Conservation (phyloP, 345 rosid genomes). For the Geranium brycei region DNA sequence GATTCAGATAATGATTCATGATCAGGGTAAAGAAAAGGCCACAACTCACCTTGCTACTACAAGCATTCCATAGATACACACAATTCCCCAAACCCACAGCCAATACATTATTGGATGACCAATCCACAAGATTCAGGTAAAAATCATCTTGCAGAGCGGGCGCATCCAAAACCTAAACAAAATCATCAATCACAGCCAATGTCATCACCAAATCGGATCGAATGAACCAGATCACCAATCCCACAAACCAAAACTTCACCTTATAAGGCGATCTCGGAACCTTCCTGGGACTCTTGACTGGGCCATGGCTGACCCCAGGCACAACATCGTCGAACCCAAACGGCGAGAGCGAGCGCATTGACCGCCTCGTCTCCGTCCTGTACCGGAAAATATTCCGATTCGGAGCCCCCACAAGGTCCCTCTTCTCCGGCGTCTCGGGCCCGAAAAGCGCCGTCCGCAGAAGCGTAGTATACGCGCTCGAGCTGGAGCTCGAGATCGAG, state of each 20-base stretch:
- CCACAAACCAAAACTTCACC: slow-evolving; percentile 24
- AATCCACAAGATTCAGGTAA: slow-evolving; percentile 88
- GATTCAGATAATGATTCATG: neutral
- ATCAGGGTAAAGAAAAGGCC: neutral
- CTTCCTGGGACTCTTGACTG: slow-evolving; percentile 75
- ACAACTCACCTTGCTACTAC: slow-evolving; percentile 74
- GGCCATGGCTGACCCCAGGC: slow-evolving; percentile 50
- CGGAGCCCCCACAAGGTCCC: slow-evolving; percentile 26
- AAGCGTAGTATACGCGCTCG: slow-evolving; percentile 53
- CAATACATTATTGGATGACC: slow-evolving; percentile 88
- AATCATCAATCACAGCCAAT: no score
- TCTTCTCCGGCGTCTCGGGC: slow-evolving; percentile 65
- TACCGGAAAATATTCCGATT: slow-evolving; percentile 68
- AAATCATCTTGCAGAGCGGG: slow-evolving; percentile 99
- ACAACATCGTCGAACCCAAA: slow-evolving; percentile 45
- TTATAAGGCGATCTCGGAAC: slow-evolving; percentile 85
- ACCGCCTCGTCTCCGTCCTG: slow-evolving; percentile 66
- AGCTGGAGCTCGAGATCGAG: neutral
- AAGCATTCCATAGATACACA: slow-evolving; percentile 98
- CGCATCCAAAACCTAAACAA: slow-evolving; percentile 77
- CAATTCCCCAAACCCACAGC: slow-evolving; percentile 93
- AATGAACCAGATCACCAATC: neutral
- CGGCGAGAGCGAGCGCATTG: slow-evolving; percentile 55
- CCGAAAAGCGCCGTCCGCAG: slow-evolving; percentile 66
- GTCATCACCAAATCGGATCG: neutral